Evolutionary conservation across 2,329 filamentous ascomycete species (phyloP).

Genomic region (Fusarium nisikadoi): DNA sequence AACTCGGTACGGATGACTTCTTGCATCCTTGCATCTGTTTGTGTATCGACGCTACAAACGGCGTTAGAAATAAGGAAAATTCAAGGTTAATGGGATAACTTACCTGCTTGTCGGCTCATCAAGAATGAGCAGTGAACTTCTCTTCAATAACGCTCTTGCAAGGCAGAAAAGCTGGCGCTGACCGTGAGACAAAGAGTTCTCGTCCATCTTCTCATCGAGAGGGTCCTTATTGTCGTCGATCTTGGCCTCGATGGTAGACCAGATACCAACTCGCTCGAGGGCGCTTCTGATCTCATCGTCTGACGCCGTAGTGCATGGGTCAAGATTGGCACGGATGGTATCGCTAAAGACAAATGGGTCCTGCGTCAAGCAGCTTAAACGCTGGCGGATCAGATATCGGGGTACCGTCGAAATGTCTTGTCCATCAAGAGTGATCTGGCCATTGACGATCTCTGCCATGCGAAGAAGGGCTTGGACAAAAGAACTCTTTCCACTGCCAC

Average conservation of each 20-base stretch:
- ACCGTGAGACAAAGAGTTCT: conserved; percentile 51
- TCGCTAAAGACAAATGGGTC: conserved; percentile 63
- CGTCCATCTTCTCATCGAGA: conserved; percentile 50
- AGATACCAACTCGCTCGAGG: conserved; percentile 60
- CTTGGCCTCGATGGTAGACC: conserved; percentile 53
- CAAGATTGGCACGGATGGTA: conserved; percentile 61
- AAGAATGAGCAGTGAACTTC: conserved; percentile 44
- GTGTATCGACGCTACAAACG: conserved; percentile 42
- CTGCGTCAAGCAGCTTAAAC: conserved; percentile 61
- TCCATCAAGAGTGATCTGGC: conserved; percentile 58
- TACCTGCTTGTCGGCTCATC: conserved; percentile 56
- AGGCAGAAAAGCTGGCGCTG: conserved; percentile 50
- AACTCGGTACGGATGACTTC: conserved; percentile 47
- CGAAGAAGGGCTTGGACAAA: conserved; percentile 59
- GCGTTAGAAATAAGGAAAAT: conserved; percentile 1
- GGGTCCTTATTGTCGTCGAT: conserved; percentile 46
- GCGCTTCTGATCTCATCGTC: conserved; percentile 57
- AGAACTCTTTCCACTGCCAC: conserved; percentile 52
- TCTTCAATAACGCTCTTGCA: conserved; percentile 46
- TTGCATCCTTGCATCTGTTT: conserved; percentile 46
- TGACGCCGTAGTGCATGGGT: conserved; percentile 53
- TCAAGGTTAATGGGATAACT: background rate
- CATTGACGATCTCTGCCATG: conserved; percentile 57
- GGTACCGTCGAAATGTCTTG: conserved; percentile 50
- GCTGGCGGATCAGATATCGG: conserved; percentile 43